These are phyloP conservation scores for Centella asiatica DNA, from an alignment of 129 eudicot genomes.

Conservation along the genomic window DNA sequence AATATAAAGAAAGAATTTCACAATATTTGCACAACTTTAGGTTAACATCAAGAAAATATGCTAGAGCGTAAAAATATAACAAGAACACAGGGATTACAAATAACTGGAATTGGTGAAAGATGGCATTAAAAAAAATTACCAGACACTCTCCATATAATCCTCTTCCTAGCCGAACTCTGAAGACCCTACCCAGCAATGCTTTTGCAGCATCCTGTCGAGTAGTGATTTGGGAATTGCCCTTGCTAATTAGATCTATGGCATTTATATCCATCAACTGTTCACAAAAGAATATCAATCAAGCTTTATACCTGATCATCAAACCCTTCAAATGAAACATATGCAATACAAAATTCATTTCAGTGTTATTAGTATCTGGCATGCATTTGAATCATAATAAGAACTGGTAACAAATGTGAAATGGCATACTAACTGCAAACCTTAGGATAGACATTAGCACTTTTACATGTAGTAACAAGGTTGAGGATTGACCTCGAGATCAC, in stretches of 20 bases:
- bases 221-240: constrained; percentile 45
- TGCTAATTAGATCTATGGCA: constrained; percentile 34
- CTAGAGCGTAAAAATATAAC: background rate
- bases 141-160: constrained; percentile 87
- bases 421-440: too few species aligned
- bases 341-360: background rate
- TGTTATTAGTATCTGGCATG: background rate
- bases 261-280: constrained; percentile 55
- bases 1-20: too few species aligned
- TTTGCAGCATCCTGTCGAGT: constrained; percentile 41
- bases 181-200: constrained; percentile 45
- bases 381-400: too few species aligned
- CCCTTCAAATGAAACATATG: background rate
- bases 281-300: constrained; percentile 13
- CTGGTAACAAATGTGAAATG: too few species aligned
- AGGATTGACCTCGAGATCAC: too few species aligned
- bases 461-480: too few species aligned
- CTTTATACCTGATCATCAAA: constrained; percentile 6
- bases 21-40: too few species aligned
- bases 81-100: background rate
- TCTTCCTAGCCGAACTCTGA: constrained; percentile 61
- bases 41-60: too few species aligned
- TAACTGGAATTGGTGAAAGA: background rate
- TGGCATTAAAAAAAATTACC: constrained; percentile 32
- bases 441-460: too few species aligned